Evolutionary conservation across 139 green algal species (phyloP), one percentile per base, ranked within the genome.

Genomic region (Chlorokybus atmophyticus): DNA sequence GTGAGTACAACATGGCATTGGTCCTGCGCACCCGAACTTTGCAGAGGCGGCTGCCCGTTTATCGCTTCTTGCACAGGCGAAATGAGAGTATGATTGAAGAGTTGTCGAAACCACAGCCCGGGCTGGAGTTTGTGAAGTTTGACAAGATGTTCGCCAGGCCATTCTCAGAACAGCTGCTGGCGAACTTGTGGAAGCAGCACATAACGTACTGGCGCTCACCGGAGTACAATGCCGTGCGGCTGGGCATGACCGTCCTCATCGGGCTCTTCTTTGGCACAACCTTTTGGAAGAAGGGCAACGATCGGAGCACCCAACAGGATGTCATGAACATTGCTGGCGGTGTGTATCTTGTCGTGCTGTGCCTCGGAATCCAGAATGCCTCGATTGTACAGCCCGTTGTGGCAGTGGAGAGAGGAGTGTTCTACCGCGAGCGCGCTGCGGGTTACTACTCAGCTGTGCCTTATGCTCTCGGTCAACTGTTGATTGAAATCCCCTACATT

Each of bases 361-460:
- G n/a, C n/a, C 59, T 79, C 32, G 73, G 68, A n/a, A 57, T 74
- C 62, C 72, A 72, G 54, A 77, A 75, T 41, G 54, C 68, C 1
- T 60, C 53, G 24, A 74, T 64, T 14, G 64, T 77, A 8, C 73
- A 77, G 68, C 59, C 63, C 14, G 38, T 74, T 8, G 47, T 59
- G 1, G 40, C 58, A 29, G 40, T 64, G 23, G 73, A 77, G 50
- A 59, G 70, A 25, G 29, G 64, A 14, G 63, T 77, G 26, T 64
- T 67, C 55, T 77, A 70, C 51, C 50, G 69, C 3, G 69, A 77
- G 49, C 50, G 49, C 4, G 63, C 70, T 2, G 70, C 70, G 3
- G 66, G 66, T 21, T 57, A 73, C 44, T 79, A 79, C 54, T 29
- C 38, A 10, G 32, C 60, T 24, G 32, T 79, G 38, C 63, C 72